Percentiles rank a stretch among this genome's conserved stretches.
phyloP scores from a whole-genome alignment of 768 basidiomycete species.

The Pleurotus giganteus region DNA sequence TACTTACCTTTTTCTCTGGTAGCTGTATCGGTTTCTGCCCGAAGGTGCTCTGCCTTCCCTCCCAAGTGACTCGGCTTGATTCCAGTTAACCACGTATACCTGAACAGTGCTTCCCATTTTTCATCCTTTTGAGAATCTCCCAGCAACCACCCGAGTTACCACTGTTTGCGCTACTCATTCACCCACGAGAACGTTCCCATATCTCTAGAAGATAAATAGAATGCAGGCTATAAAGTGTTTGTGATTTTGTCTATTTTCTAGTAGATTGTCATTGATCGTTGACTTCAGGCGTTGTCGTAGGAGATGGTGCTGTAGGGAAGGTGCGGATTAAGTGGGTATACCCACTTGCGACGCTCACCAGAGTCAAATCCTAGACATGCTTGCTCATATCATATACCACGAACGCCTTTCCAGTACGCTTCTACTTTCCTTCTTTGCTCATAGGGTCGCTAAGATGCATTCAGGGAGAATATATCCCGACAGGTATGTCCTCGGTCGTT shows the following conservation, averaged over 20 bases:
- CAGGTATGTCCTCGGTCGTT: slow-evolving; percentile 49
- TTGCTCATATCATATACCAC: slow-evolving; percentile 99
- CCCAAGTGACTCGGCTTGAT: not conserved
- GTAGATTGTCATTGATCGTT: slow-evolving; percentile 26
- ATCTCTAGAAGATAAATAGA: slow-evolving; percentile 20
- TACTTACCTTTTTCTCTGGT: slow-evolving; percentile 5
- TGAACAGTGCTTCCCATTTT: not conserved
- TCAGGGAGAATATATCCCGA: slow-evolving; percentile 96
- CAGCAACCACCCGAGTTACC: not conserved
- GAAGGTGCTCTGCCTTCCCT: not conserved
- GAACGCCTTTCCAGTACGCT: slow-evolving; percentile 89
- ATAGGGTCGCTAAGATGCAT: slow-evolving; percentile 14
- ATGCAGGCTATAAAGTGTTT: slow-evolving; percentile 94
- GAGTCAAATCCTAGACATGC: slow-evolving; percentile 70
- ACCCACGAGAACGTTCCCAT: slow-evolving; percentile 3
- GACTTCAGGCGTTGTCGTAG: slow-evolving; percentile 88
- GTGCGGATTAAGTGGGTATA: slow-evolving; percentile 38
- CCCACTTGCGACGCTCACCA: slow-evolving; percentile 10
- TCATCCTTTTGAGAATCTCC: not conserved
- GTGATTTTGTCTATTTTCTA: slow-evolving; percentile 24
- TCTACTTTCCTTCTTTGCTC: slow-evolving; percentile 8
- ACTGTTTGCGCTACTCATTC: slow-evolving; percentile 1
- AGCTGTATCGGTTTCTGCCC: slow-evolving; percentile 1
- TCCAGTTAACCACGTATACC: not conserved
- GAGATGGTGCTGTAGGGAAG: slow-evolving; percentile 99